These are phyloP conservation scores for Schizopora paradoxa DNA, from an alignment of 1,284 basidiomycete genomes.

Conservation along the genomic window DNA sequence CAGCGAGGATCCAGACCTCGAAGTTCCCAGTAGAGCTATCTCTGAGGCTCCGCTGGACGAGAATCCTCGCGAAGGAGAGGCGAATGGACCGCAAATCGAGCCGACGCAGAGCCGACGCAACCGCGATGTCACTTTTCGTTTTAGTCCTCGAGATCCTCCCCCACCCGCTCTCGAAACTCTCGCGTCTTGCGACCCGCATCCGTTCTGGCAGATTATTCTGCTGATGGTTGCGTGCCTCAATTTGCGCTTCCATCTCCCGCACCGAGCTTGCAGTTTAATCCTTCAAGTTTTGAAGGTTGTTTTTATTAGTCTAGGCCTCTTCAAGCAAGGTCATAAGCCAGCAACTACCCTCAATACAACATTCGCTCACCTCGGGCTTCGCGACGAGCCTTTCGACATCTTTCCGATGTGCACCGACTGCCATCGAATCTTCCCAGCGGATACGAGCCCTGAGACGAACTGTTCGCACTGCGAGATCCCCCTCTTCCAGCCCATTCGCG, in stretches of 20 bases:
- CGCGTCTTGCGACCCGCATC: neutral
- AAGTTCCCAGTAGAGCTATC: no score
- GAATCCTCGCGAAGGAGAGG: no score
- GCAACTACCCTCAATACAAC: neutral
- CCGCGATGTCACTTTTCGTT: no score
- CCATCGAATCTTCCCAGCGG: neutral
- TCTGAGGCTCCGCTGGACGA: no score
- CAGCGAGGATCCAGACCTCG: no score
- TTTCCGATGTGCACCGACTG: slow-evolving; percentile 7
- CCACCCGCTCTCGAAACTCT: neutral
- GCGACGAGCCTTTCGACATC: slow-evolving; percentile 1
- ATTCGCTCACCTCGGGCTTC: slow-evolving; percentile 10
- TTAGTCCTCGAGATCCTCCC: neutral
- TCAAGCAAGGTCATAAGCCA: neutral
- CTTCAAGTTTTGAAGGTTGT: neutral
- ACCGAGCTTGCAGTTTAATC: slow-evolving; percentile 2
- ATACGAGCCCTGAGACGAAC: neutral
- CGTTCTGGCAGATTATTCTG: neutral
- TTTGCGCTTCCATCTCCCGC: slow-evolving; percentile 2
- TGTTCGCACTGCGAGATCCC: neutral
- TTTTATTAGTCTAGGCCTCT: neutral
- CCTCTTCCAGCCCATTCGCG: neutral
- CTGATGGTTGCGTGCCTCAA: neutral
- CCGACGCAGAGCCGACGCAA: no score
- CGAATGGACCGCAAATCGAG: no score